Evolutionary conservation across 2,329 filamentous ascomycete species (phyloP), one percentile per base, ranked within the genome.

Genomic region (Epichloe festucae): DNA sequence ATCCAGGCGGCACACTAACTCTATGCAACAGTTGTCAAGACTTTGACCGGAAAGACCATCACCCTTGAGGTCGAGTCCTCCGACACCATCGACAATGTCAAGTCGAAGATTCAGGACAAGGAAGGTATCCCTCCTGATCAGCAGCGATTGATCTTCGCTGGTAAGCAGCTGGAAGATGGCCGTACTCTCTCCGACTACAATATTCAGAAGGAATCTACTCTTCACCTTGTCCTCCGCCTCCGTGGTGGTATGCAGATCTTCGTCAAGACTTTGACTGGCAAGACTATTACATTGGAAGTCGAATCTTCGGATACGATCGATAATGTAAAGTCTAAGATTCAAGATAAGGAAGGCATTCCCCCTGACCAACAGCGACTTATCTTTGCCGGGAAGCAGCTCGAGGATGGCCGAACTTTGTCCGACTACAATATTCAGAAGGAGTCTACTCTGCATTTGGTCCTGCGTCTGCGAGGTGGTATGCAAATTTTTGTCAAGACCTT

Each of bases 361-460:
- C 90, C 90, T 2, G 90, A 95, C 69, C 90, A 95, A 70, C 90
- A 95, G 72, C 89, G 90, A 62, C 73, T 95, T 12, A 95, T 95
- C 65, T 95, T 95, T 57, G 89, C 89, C 46, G 89, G 89, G 54
- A 95, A 95, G 80, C 89, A 95, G 70, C 73, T 95, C 1, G 89
- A 95, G 67, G 89, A 96, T 60, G 90, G 90, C 47, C 87, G 90
- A 21, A 96, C 90, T 0, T 76, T 96, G 0, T 85, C 81, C 48
- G 91, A 96, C 67, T 96, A 96, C 81, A 96, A 96, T 75, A 96
- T 96, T 46, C 91, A 97, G 70, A 91, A 91, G 73, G 87, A 91
- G 65, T 87, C 82, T 1, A 91, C 87, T 0, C 77, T 91, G 1
- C 87, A 91, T 67, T 67, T 91, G 52, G 87, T 91, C 46, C 82